These are phyloP conservation scores for Huntiella bhutanensis DNA, from an alignment of 2,329 filamentous ascomycete genomes.

Conservation along the genomic window DNA sequence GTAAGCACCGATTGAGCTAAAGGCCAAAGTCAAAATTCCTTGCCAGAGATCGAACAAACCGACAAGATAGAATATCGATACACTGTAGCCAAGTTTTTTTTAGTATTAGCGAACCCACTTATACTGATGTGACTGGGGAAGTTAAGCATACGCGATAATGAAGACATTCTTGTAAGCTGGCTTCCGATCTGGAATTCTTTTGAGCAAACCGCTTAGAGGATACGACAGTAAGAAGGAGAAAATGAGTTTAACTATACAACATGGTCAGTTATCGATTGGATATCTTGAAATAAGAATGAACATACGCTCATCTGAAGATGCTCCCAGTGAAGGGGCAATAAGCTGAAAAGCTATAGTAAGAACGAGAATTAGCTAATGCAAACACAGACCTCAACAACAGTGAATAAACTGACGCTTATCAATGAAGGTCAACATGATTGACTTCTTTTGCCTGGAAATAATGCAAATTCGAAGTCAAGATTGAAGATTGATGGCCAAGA, in stretches of 20 bases:
- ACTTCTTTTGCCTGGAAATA: no score
- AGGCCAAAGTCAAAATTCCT: slow-evolving; percentile 59
- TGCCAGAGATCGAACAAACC: slow-evolving; percentile 86
- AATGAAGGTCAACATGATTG: slow-evolving; percentile 8
- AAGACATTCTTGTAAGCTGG: slow-evolving; percentile 79
- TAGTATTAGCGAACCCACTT: background rate
- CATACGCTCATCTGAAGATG: slow-evolving; percentile 28
- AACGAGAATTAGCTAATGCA: background rate
- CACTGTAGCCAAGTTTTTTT: slow-evolving; percentile 24
- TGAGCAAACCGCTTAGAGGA: slow-evolving; percentile 71
- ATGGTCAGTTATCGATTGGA: background rate
- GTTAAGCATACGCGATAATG: slow-evolving; percentile 44
- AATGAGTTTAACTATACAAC: slow-evolving; percentile 64
- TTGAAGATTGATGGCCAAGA: no score
- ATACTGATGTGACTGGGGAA: background rate
- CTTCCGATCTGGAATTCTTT: slow-evolving; percentile 69
- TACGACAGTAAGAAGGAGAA: slow-evolving; percentile 82
- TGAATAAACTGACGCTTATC: slow-evolving; percentile 9
- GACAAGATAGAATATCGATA: slow-evolving; percentile 77
- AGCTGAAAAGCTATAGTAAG: slow-evolving; percentile 24
- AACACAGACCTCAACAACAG: background rate
- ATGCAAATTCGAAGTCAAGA: no score
- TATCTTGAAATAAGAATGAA: slow-evolving; percentile 6
- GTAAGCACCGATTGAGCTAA: slow-evolving; percentile 66
- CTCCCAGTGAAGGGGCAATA: slow-evolving; percentile 23